Evolutionary conservation across 345 rosid species (phyloP).

Genomic region (Kernera saxatilis): DNA sequence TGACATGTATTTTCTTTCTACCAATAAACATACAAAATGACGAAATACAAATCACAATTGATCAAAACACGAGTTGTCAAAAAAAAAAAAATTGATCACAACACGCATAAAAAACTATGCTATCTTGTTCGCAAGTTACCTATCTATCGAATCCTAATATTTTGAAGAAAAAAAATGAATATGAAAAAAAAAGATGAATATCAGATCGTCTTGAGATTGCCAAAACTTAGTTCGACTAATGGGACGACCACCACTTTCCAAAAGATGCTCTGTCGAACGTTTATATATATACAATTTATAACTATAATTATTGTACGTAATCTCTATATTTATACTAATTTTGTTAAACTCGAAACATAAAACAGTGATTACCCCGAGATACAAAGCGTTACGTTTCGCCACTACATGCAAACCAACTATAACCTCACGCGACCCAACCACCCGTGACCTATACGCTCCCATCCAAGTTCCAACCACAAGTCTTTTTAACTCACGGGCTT

Average conservation of each 20-base stretch:
- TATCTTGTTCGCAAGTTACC: neutral
- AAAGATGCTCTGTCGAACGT: constrained; percentile 68
- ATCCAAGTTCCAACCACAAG: neutral
- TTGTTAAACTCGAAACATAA: constrained; percentile 30
- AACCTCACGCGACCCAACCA: constrained; percentile 27
- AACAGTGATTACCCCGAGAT: constrained; percentile 42
- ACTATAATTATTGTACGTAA: constrained; percentile 22
- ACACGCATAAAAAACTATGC: neutral
- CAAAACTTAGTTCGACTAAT: constrained; percentile 47
- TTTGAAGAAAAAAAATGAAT: neutral
- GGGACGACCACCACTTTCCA: constrained; percentile 89
- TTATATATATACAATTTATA: constrained; percentile 13
- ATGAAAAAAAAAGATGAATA: constrained; percentile 33
- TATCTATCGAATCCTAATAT: neutral
- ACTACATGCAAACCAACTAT: constrained; percentile 31
- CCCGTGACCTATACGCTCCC: constrained; percentile 21
- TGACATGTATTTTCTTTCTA: too few relatives aligned
- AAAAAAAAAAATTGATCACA: too few relatives aligned
- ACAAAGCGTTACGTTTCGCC: constrained; percentile 28
- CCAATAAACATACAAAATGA: too few relatives aligned
- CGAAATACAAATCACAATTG: neutral
- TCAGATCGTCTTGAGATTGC: constrained; percentile 80
- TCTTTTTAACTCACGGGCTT: neutral
- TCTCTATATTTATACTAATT: constrained; percentile 11
- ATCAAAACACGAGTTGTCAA: neutral